Evolutionary conservation across 176 grass and related monocot genomes (phyloP).

Genomic region (Neostapfia colusana): DNA sequence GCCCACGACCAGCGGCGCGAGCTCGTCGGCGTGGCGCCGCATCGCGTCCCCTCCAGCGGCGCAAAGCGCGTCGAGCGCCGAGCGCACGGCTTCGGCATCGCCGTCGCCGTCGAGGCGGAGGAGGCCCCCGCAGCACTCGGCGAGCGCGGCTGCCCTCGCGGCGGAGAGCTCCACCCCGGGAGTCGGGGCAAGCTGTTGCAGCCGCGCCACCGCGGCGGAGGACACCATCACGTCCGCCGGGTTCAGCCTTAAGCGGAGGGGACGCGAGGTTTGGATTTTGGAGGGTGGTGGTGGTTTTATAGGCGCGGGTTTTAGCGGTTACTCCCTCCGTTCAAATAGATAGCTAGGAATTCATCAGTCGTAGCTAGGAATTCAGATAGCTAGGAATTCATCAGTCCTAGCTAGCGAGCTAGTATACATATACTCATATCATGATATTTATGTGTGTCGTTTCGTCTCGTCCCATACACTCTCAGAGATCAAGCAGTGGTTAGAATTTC

Average conservation of each 20-base stretch:
- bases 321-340: too few species aligned
- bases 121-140: slow-evolving; percentile 46
- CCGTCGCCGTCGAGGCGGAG: slow-evolving; percentile 21
- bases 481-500: too few species aligned
- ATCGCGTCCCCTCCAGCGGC: slow-evolving; percentile 33
- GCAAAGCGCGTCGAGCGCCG: slow-evolving; percentile 50
- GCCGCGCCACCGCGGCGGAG: slow-evolving; percentile 5
- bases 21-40: slow-evolving; percentile 43
- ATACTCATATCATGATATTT: too few species aligned
- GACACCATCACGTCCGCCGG: slow-evolving; percentile 38
- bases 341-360: too few species aligned
- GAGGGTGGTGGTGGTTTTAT: slow-evolving; percentile 15
- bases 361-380: too few species aligned
- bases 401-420: too few species aligned
- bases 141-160: slow-evolving; percentile 30
- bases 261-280: not conserved
- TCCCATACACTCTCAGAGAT: too few species aligned
- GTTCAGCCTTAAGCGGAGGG: not conserved
- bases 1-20: slow-evolving; percentile 51
- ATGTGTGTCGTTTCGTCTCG: too few species aligned
- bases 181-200: slow-evolving; percentile 39
- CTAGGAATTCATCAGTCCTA: too few species aligned
- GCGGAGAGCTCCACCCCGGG: slow-evolving; percentile 21
- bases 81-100: slow-evolving; percentile 28
- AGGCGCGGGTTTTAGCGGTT: slow-evolving; percentile 6